phyloP scores from a whole-genome alignment of 768 basidiomycete species.

The Boletus rufocinnamomeus region DNA sequence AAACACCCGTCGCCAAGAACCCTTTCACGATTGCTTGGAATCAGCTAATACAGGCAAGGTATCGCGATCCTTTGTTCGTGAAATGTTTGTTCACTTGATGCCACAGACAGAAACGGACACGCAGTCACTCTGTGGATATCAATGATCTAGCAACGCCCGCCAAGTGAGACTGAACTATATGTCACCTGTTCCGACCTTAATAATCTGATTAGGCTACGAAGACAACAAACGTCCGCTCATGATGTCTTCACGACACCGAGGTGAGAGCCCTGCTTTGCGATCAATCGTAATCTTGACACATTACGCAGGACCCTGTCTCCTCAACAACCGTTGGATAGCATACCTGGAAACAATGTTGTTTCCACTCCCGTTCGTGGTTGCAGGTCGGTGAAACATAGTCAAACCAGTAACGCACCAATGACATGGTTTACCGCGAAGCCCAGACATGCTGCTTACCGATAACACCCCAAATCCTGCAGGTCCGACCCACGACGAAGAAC shows the following conservation, averaged over 20 bases:
- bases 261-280: background rate
- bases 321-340: background rate
- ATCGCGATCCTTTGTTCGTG: background rate
- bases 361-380: conserved; percentile 5
- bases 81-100: background rate
- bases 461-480: background rate
- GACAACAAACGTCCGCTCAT: conserved; percentile 4
- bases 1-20: conserved; percentile 7
- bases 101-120: conserved; percentile 29
- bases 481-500: conserved; percentile 14
- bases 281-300: background rate
- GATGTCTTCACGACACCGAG: conserved; percentile 13
- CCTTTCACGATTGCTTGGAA: conserved; percentile 28
- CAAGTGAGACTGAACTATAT: conserved; percentile 23
- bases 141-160: conserved; percentile 12
- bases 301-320: conserved; percentile 1
- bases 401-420: background rate
- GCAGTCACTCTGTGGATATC: conserved; percentile 20
- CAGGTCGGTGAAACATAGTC: conserved; percentile 10
- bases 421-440: conserved; percentile 9
- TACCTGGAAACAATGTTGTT: background rate
- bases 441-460: background rate
- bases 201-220: conserved; percentile 9
- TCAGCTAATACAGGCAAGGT: conserved; percentile 21
- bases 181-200: background rate